Percentiles rank a stretch among this genome's conserved stretches.
These are phyloP conservation scores for Mortierella sp. DNA, from an alignment of 371 early-diverging fungal genomes.

Conservation along the genomic window DNA sequence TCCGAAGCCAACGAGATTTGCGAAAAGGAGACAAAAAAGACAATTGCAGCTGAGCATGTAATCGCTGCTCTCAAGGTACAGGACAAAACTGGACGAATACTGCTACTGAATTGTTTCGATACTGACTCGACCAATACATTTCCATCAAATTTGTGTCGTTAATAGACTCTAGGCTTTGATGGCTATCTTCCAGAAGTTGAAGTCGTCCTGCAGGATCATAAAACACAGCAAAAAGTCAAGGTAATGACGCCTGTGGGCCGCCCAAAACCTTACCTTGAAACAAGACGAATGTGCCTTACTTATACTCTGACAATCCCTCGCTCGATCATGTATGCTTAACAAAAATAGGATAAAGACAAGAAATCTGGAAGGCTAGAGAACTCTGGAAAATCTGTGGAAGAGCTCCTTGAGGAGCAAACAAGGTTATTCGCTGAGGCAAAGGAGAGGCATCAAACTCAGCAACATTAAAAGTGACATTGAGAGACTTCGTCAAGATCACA, in stretches of 20 bases:
- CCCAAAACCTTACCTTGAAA: not conserved
- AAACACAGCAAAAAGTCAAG: conserved; percentile 84
- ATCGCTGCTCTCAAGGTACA: conserved; percentile 86
- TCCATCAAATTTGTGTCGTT: not conserved
- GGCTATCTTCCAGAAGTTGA: conserved; percentile 91
- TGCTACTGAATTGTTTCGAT: not conserved
- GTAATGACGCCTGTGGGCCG: not conserved
- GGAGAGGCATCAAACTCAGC: conserved; percentile 56
- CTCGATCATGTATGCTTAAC: not conserved
- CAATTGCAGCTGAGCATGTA: conserved; percentile 98
- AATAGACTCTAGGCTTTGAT: conserved; percentile 88
- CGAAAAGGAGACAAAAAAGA: conserved; percentile 98
- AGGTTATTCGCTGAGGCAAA: conserved; percentile 95
- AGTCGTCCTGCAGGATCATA: conserved; percentile 91
- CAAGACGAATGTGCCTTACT: not conserved
- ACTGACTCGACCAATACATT: not conserved
- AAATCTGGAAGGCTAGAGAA: conserved; percentile 89
- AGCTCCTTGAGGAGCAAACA: conserved; percentile 90
- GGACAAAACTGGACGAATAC: not conserved
- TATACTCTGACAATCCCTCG: not conserved
- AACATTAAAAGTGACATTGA: conserved; percentile 12
- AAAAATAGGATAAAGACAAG: conserved; percentile 87
- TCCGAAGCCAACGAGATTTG: conserved; percentile 97
- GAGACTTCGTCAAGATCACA: not conserved
- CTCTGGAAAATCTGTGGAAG: conserved; percentile 93